Conservation (phyloP, 148 eudicot genomes). For the Talinum fruticosum region DNA sequence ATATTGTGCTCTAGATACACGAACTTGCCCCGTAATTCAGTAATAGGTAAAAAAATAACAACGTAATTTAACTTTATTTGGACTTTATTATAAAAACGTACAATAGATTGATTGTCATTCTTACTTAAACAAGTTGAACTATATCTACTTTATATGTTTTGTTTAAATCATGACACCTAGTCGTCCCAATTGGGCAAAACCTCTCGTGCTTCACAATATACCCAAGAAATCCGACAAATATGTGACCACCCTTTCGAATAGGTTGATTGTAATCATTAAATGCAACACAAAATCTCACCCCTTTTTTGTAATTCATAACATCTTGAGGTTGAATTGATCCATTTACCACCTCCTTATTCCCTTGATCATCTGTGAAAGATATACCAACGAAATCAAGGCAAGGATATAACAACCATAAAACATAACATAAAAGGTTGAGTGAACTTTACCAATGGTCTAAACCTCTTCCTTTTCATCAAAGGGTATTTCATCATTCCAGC, state of each 20-base stretch:
- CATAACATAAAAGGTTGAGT: no score
- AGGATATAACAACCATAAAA: no score
- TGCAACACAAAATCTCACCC: background rate
- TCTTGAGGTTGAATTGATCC: background rate
- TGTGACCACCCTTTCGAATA: background rate
- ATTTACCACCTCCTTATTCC: no score
- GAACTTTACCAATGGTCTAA: background rate
- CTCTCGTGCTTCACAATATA: background rate
- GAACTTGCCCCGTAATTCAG: background rate
- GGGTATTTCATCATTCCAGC: background rate
- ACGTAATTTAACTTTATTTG: no score
- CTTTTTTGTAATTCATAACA: background rate
- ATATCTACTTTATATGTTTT: background rate
- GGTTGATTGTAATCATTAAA: background rate
- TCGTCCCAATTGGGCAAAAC: background rate
- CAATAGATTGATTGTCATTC: background rate
- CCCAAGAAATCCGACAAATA: background rate
- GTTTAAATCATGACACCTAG: background rate
- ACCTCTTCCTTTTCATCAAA: background rate
- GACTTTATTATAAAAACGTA: no score
- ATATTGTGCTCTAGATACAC: background rate
- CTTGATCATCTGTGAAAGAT: background rate
- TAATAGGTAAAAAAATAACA: no score
- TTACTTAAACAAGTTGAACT: background rate
- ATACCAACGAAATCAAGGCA: no score